Evolutionary conservation across 441 rosid species (phyloP), one percentile per base, ranked within the genome.

Genomic region (Cnidoscolus chayamansa): DNA sequence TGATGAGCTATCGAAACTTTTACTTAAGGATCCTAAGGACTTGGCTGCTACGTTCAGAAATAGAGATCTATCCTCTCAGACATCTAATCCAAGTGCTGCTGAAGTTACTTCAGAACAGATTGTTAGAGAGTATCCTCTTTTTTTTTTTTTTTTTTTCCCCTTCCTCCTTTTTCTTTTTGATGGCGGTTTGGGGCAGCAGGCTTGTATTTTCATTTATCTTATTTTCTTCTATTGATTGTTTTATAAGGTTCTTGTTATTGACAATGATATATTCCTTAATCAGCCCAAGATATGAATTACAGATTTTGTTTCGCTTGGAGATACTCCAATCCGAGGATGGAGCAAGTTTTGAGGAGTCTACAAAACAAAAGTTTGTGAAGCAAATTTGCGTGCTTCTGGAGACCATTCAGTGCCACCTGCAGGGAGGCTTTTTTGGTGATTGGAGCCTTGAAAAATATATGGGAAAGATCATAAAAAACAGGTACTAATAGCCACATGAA

Each of bases 221-320:
- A 2, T 70, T 71, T 59, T 35, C 1, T 62, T 72, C 30, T 70
- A 51, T 58, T 65, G 68, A 65, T 75, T 72, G 48, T 66, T 62
- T 50, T 69, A 16, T 54, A 45, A 67, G 53, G 65, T 58, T 70
- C 55, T 32, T 45, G 37, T 65, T 53, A 56, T 45, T 63, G 63
- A 45, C 35, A 17, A 58, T 58, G 72, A 66, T 30, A 67, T 70
- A 37, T 84, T 86, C 94, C 86, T 90, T 90, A 82, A 86, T 74
- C 25, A 49, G 79, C 71, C 72, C 49, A 79, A 94, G 99, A 76
- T 92, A 84, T 60, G 99, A 95, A 85, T 70, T 90, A 79, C 98
- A 95, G 81, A 91, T 95, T 76, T 84, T 92, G 67, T 91, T 92
- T 73, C 92, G 99, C 10, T 86, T 95, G 98, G 99, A 91, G 80